These are phyloP conservation scores for Thermomucor indicae-seudaticae DNA, from an alignment of 371 early-diverging fungal species.

Conservation along the genomic window DNA sequence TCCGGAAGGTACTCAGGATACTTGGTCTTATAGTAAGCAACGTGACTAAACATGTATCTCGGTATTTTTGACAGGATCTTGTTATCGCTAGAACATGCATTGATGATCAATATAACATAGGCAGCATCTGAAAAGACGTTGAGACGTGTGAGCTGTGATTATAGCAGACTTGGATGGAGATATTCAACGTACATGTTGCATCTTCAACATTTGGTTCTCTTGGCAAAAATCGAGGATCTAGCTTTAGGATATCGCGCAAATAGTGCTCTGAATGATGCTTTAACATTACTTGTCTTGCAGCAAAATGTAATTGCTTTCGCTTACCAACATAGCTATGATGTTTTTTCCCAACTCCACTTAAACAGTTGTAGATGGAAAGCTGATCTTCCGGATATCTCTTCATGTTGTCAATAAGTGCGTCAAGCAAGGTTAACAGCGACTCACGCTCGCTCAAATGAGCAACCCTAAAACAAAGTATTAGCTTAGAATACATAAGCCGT, in stretches of 20 bases:
- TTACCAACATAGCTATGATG: slow-evolving; percentile 59
- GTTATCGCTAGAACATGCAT: slow-evolving; percentile 52
- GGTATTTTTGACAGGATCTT: slow-evolving; percentile 56
- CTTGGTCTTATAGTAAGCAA: slow-evolving; percentile 68
- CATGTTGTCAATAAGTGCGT: slow-evolving; percentile 55
- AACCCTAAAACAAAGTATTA: background rate
- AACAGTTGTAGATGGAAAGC: slow-evolving; percentile 61
- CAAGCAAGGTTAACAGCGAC: slow-evolving; percentile 41
- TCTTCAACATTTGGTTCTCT: slow-evolving; percentile 69
- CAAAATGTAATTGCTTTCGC: background rate
- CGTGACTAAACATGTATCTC: slow-evolving; percentile 65
- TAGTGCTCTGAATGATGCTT: background rate
- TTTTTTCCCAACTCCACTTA: slow-evolving; percentile 55
- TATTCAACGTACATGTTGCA: slow-evolving; percentile 49
- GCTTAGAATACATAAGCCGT: background rate
- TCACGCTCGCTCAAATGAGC: slow-evolving; percentile 32
- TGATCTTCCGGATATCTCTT: slow-evolving; percentile 66
- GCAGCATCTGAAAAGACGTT: slow-evolving; percentile 57
- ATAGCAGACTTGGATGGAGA: too few relatives aligned
- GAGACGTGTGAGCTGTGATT: too few relatives aligned
- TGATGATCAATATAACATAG: slow-evolving; percentile 65
- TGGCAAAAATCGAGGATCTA: slow-evolving; percentile 63
- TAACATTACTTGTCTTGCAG: background rate
- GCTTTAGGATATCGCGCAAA: background rate
- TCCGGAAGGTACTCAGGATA: slow-evolving; percentile 67